A percentile compares a stretch with the other conserved stretches of the same genome.
These are phyloP conservation scores for Pleurostoma richardsiae DNA, from an alignment of 2,329 filamentous ascomycete genomes.

Conservation along the genomic window DNA sequence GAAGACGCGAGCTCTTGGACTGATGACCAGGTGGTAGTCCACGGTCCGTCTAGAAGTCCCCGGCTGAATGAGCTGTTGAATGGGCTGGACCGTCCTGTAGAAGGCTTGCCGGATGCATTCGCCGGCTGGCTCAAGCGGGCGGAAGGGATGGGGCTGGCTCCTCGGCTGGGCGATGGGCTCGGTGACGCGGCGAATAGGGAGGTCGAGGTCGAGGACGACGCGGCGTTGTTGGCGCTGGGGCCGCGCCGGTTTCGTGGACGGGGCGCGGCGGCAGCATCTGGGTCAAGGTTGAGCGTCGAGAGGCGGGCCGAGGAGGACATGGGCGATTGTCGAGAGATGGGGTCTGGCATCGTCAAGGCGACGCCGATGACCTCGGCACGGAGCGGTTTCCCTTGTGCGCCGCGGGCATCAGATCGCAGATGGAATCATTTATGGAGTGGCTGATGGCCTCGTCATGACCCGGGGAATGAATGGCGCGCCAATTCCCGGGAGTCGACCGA, in stretches of 20 bases:
- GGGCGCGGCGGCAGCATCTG: conserved; percentile 28
- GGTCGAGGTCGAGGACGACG: conserved; percentile 17
- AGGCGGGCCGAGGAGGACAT: conserved; percentile 40
- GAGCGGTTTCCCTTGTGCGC: conserved; percentile 13
- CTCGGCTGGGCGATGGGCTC: conserved; percentile 26
- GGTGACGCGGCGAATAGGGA: conserved; percentile 17
- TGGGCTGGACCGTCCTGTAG: no score
- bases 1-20: conserved; percentile 50
- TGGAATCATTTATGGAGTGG: not conserved
- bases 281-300: conserved; percentile 33
- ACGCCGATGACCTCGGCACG: conserved; percentile 19
- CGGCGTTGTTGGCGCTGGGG: conserved; percentile 20
- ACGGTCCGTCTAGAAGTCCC: conserved; percentile 44
- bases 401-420: conserved; percentile 16
- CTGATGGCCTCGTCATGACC: no score
- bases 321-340: conserved; percentile 19
- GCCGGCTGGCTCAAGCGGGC: conserved; percentile 24
- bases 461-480: no score
- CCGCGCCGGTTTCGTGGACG: conserved; percentile 48
- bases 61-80: conserved; percentile 19
- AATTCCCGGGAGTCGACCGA: no score
- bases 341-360: conserved; percentile 14
- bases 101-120: not conserved
- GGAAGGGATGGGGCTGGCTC: conserved; percentile 43
- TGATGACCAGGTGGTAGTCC: conserved; percentile 49